Percentiles rank a stretch among this genome's conserved stretches.
These are phyloP conservation scores for Camellia lanceoleosa DNA, from an alignment of 148 eudicot genomes.

Conservation along the genomic window DNA sequence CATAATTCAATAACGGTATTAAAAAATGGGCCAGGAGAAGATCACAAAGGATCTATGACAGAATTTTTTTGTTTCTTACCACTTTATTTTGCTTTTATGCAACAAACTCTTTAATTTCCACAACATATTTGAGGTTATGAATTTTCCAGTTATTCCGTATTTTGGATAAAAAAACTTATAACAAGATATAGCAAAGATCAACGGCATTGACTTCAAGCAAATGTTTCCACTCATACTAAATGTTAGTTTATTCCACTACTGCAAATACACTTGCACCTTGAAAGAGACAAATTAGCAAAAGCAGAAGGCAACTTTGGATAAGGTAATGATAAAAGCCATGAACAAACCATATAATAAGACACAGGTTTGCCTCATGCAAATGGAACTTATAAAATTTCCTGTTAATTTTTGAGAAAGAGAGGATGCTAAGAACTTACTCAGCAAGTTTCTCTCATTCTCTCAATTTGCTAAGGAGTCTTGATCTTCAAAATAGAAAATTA, in stretches of 20 bases:
- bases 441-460: conserved; percentile 90
- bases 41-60: neutral
- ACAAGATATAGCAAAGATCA: neutral
- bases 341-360: neutral
- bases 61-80: neutral
- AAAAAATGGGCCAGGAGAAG: conserved; percentile 8
- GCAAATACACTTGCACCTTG: neutral
- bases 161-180: conserved; percentile 2
- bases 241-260: neutral
- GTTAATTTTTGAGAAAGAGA: neutral
- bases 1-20: conserved; percentile 11
- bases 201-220: neutral
- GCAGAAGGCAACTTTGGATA: neutral
- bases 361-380: neutral
- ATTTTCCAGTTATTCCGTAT: neutral
- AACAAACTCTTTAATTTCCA: neutral
- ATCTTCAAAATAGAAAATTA: conserved; percentile 51
- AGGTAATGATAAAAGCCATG: neutral
- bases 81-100: neutral
- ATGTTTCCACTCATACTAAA: neutral
- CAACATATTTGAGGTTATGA: neutral
- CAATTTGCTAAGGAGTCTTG: conserved; percentile 75
- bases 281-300: neutral
- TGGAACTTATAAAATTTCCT: neutral
- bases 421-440: conserved; percentile 43